These are phyloP conservation scores for Wickerhamiella galacta DNA, from an alignment of 805 yeast species.

Conservation along the genomic window DNA sequence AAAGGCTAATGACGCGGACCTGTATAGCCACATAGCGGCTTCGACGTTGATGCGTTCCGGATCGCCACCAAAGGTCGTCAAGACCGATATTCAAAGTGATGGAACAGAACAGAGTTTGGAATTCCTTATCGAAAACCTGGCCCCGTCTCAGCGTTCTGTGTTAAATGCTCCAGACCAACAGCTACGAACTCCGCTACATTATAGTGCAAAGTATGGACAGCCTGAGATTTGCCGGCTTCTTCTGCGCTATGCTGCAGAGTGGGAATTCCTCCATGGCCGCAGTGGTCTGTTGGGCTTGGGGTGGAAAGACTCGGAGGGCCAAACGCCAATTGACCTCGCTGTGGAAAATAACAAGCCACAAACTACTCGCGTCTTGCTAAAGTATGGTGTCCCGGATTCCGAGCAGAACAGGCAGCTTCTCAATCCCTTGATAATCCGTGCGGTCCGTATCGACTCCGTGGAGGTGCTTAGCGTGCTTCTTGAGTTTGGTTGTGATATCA, in stretches of 20 bases:
- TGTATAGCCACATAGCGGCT: not conserved
- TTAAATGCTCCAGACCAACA: constrained; percentile 59
- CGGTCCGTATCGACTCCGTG: constrained; percentile 47
- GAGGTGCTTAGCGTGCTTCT: constrained; percentile 39
- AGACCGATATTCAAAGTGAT: not conserved
- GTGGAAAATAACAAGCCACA: constrained; percentile 69
- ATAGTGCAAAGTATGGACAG: constrained; percentile 75
- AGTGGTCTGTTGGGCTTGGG: constrained; percentile 11
- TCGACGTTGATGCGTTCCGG: not conserved
- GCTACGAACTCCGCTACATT: constrained; percentile 73
- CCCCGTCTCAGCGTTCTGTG: constrained; percentile 34
- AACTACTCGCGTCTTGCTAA: constrained; percentile 46
- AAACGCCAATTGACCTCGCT: constrained; percentile 72
- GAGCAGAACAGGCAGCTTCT: constrained; percentile 1
- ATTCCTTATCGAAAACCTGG: constrained; percentile 41
- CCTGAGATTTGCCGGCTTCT: constrained; percentile 43
- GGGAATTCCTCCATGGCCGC: constrained; percentile 27
- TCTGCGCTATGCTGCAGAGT: constrained; percentile 36
- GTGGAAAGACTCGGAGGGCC: constrained; percentile 46
- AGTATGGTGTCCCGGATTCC: constrained; percentile 20
- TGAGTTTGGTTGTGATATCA: constrained; percentile 36
- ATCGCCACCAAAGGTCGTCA: constrained; percentile 1
- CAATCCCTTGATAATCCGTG: constrained; percentile 37
- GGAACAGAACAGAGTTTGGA: constrained; percentile 18
- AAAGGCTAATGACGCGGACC: constrained; percentile 2